Percentiles rank a stretch among this genome's conserved stretches.
phyloP scores from a whole-genome alignment of 257 asterid genomes.

The Cruciata laevipes region DNA sequence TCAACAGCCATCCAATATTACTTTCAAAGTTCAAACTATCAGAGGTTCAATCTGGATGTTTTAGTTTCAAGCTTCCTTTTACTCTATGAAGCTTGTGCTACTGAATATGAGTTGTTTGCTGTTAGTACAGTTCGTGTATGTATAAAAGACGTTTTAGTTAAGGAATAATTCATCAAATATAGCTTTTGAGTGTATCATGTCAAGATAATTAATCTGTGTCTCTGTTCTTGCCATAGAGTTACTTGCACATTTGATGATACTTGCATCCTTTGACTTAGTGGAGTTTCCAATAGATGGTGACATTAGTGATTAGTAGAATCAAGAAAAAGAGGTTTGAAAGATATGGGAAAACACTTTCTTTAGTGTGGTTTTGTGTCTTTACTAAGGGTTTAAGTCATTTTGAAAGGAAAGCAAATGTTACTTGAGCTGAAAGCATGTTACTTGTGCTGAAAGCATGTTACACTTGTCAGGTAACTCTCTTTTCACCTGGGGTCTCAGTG shows the following conservation, averaged over 20 bases:
- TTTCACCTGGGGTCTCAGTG: slow-evolving; percentile 62
- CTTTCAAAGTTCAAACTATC: background rate
- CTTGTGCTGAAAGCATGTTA: background rate
- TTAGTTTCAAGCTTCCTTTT: background rate
- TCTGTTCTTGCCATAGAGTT: background rate
- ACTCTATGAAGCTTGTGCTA: background rate
- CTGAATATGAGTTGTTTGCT: background rate
- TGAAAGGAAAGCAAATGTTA: background rate
- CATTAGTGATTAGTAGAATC: background rate
- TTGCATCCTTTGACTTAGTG: background rate
- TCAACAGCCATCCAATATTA: background rate
- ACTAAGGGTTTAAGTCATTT: background rate
- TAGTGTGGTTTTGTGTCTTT: background rate
- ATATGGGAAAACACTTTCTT: background rate
- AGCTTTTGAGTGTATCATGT: background rate
- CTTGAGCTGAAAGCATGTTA: background rate
- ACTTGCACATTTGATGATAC: background rate
- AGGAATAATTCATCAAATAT: background rate
- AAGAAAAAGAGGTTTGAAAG: background rate
- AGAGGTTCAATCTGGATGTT: background rate
- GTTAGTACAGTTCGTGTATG: no score
- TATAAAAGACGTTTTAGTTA: background rate
- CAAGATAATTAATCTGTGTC: background rate
- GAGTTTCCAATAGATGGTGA: background rate
- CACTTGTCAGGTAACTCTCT: slow-evolving; percentile 39